These are phyloP conservation scores for Hamigera avellanea DNA, from an alignment of 495 filamentous ascomycete species.

Conservation along the genomic window DNA sequence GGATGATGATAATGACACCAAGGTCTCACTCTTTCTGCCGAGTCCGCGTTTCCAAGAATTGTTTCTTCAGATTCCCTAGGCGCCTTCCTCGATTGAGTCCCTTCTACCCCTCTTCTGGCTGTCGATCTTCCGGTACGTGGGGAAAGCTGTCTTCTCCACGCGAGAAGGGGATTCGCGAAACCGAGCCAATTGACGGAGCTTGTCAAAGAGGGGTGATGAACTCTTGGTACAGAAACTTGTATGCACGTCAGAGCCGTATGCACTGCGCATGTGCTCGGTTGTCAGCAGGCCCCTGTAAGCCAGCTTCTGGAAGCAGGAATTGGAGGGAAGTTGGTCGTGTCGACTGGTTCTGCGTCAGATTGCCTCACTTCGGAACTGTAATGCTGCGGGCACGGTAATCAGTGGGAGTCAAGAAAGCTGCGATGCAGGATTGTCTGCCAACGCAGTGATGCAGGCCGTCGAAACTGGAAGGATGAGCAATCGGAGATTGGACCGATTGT, in stretches of 20 bases:
- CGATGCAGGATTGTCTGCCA: conserved; percentile 21
- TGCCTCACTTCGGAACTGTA: conserved; percentile 11
- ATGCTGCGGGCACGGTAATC: conserved; percentile 3
- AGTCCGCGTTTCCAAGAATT: background rate
- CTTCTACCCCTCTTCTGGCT: conserved; percentile 20
- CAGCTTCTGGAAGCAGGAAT: conserved; percentile 5
- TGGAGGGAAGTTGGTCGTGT: conserved; percentile 7
- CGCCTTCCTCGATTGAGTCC: conserved; percentile 11
- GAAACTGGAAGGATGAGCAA: conserved; percentile 29
- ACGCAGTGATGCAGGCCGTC: conserved; percentile 33
- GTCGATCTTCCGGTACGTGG: conserved; percentile 29
- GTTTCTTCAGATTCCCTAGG: background rate
- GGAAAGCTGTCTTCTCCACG: conserved; percentile 29
- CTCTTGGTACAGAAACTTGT: conserved; percentile 4
- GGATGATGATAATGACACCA: background rate
- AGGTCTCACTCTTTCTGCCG: background rate
- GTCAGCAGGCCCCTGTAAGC: conserved; percentile 16
- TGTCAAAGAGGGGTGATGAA: conserved; percentile 9
- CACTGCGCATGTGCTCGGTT: conserved; percentile 14
- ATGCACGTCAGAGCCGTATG: conserved; percentile 12
- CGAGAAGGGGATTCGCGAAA: conserved; percentile 17
- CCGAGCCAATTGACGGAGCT: conserved; percentile 22
- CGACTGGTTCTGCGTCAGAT: conserved; percentile 9
- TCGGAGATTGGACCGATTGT: conserved; percentile 23
- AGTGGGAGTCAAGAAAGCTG: conserved; percentile 4